Conservation (phyloP, 805 yeast genomes). For the Cyberlindnera lachancei region DNA sequence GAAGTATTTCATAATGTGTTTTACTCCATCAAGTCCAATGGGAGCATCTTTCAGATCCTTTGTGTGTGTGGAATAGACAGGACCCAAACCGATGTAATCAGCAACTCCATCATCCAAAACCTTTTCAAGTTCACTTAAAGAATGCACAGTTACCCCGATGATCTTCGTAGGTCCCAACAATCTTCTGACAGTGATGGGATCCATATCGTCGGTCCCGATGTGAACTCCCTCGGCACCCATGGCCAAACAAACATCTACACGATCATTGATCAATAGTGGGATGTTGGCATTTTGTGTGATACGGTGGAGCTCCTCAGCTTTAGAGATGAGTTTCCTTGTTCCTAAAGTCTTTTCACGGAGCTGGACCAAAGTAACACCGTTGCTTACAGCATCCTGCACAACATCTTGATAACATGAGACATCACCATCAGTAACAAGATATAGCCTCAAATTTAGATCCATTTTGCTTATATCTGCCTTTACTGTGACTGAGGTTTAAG, state of each 20-base stretch:
- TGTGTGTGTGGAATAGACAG: slow-evolving; percentile 68
- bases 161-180: slow-evolving; percentile 69
- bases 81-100: slow-evolving; percentile 84
- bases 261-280: slow-evolving; percentile 79
- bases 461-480: no score
- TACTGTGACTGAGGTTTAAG: no score
- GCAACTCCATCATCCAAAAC: slow-evolving; percentile 40
- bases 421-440: slow-evolving; percentile 77
- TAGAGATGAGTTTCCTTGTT: slow-evolving; percentile 57
- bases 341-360: slow-evolving; percentile 70
- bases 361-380: slow-evolving; percentile 79
- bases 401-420: slow-evolving; percentile 55
- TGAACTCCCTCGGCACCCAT: slow-evolving; percentile 88
- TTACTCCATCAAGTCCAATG: slow-evolving; percentile 65
- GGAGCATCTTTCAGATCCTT: slow-evolving; percentile 49
- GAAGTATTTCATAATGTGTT: slow-evolving; percentile 43
- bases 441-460: slow-evolving; percentile 57
- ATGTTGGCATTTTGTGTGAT: slow-evolving; percentile 53
- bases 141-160: slow-evolving; percentile 70
- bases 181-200: slow-evolving; percentile 41
- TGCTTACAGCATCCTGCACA: slow-evolving; percentile 54
- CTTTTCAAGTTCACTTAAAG: slow-evolving; percentile 43
- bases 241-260: slow-evolving; percentile 86
- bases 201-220: slow-evolving; percentile 89
- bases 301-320: slow-evolving; percentile 54